Base-by-base conservation (phyloP, 164 flowering plant genomes). In the Amborella trichopoda region DNA sequence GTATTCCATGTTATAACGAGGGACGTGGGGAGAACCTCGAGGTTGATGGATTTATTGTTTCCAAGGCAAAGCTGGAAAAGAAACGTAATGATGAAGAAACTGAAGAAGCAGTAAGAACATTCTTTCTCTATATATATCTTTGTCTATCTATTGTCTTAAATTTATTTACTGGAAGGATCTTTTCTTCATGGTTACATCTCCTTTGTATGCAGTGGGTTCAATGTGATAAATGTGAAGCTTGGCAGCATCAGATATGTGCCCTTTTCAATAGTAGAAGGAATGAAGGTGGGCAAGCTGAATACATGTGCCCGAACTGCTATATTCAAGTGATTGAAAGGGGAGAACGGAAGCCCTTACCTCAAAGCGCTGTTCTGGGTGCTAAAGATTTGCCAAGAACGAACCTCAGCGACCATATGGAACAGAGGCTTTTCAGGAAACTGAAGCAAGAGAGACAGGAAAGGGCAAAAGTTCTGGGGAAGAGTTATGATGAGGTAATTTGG, bases 71-170 rank as follows among this genome's bases (percentile, higher is more conserved):
- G 24, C 47, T 56, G 18, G 37, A 32, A 22, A 50, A 28, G 55
- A 44, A 82, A 73, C 83, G 76, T 62, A 91, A 91, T 64, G 96
- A 85, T 39, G 96, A 88, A 58, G 95, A 88, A 68, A 82, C 94
- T 46, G 48, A 59, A 44, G 98, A 91, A 75, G 80, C 90, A 95
- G 98, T 87, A 62, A 39, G 66, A 56, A 28, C 12, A 25, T 5
- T 37, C n/a, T 17, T 14, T 12, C 3, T 44, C 19, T 23, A 14
- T 32, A n/a, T n/a, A n/a, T n/a, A n/a, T n/a, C n/a, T n/a, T n/a
- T n/a, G n/a, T n/a, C n/a, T n/a, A n/a, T n/a, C n/a, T n/a, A n/a
- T n/a, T n/a, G n/a, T n/a, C n/a, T n/a, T n/a, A n/a, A n/a, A n/a
- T n/a, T n/a, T n/a, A n/a, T n/a, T n/a, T n/a, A n/a, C n/a, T n/a